Evolutionary conservation across 805 yeast genomes (phyloP), one percentile per base, ranked within the genome.

Genomic region (Candida andamanensis): DNA sequence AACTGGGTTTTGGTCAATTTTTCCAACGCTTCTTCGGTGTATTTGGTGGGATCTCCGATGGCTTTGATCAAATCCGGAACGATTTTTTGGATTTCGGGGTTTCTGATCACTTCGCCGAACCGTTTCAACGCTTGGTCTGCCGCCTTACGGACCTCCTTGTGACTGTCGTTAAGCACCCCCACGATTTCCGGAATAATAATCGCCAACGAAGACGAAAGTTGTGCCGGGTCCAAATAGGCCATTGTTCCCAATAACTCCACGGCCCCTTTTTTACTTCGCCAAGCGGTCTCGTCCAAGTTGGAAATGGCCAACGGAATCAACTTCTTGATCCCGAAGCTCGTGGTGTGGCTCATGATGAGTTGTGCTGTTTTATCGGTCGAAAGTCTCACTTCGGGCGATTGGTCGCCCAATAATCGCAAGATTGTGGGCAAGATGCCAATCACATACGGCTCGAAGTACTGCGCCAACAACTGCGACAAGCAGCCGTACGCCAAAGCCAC

Each of bases 201-300:
- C 0, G 96, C 83, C 46, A 92, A 67, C 0, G 96, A 86, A 0
- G 89, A 74, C 2, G 97, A 86, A 44, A 92, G 68, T 53, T 92
- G 98, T 2, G 92, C 72, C 3, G 98, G 98, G 50, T 90, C 96
- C 40, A 92, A 69, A 55, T 87, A 92, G 1, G 98, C 98, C 98
- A 92, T 92, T 15, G 95, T 79, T 58, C 99, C 99, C 28, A 92
- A 72, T 32, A 92, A 63, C 54, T 92, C 97, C 13, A 92, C 97
- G 5, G 97, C 85, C 4, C 97, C 98, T 60, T 87, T 85, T 63
- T 92, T 92, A 0, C 95, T 78, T 62, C 99, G 74, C 99, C 99
- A 92, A 0, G 94, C 81, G 35, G 80, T 78, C 39, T 85, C 95
- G 46, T 87, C 94, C 46, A 92, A 68, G 44, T 85, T 85, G 19